Evolutionary conservation across 2,329 filamentous ascomycete species (phyloP).

Genomic region (Scedosporium apiospermum): DNA sequence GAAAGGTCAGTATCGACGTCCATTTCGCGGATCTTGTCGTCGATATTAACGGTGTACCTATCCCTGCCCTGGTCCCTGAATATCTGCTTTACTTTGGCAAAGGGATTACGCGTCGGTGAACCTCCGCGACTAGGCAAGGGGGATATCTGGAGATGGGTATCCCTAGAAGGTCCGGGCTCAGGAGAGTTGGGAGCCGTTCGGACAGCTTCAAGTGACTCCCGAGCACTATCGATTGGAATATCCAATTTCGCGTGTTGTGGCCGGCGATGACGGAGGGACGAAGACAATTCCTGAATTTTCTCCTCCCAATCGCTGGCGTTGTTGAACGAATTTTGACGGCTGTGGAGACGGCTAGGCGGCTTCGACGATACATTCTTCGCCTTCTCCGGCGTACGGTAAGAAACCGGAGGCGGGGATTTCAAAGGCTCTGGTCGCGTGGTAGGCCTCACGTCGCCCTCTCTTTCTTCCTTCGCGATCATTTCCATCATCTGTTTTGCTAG

Average conservation of each 20-base stretch:
- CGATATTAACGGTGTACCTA: constrained; percentile 1
- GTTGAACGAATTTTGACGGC: constrained; percentile 25
- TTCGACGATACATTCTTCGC: constrained; percentile 13
- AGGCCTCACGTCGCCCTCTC: background rate
- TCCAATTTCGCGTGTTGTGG: constrained; percentile 37
- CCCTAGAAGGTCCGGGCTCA: constrained; percentile 33
- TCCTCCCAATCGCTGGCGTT: constrained; percentile 32
- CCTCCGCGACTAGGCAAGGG: constrained; percentile 50
- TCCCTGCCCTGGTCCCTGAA: constrained; percentile 32
- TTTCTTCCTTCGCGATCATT: constrained; percentile 43
- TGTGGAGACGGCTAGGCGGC: constrained; percentile 20
- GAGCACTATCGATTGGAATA: constrained; percentile 22
- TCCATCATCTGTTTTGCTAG: constrained; percentile 54
- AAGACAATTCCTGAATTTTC: constrained; percentile 11
- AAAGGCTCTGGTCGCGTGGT: background rate
- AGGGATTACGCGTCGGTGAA: constrained; percentile 54
- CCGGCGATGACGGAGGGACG: constrained; percentile 12
- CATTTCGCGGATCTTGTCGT: constrained; percentile 2
- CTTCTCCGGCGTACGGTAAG: background rate
- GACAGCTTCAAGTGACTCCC: background rate
- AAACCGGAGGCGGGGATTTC: background rate
- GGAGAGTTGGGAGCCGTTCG: constrained; percentile 35
- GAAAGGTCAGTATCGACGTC: constrained; percentile 1
- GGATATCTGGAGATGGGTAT: constrained; percentile 44
- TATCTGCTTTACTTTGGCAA: constrained; percentile 45